Evolutionary conservation across 371 early-diverging fungal genomes (phyloP).

Genomic region (Funneliformis caledonium): DNA sequence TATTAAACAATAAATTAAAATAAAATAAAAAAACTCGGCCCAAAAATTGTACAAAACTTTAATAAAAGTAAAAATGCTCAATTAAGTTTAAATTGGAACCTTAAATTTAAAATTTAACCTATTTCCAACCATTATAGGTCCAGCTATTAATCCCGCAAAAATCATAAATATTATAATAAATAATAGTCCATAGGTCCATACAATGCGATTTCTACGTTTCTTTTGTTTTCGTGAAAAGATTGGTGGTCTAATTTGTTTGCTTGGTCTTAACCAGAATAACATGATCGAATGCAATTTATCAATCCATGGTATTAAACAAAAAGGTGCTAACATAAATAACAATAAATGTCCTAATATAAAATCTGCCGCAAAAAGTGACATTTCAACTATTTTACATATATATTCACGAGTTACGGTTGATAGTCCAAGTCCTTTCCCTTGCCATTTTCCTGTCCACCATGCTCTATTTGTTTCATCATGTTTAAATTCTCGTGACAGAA

Average conservation of each 20-base stretch:
- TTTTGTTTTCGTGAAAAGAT: conserved; percentile 74
- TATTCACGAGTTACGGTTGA: conserved; percentile 76
- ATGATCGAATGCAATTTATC: conserved; percentile 83
- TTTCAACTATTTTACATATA: conserved; percentile 85
- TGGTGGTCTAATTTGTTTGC: conserved; percentile 78
- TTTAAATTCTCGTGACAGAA: conserved; percentile 82
- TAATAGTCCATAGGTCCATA: conserved; percentile 70
- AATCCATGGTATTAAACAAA: conserved; percentile 75
- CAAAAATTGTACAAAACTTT: too few species aligned
- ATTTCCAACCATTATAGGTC: conserved; percentile 57
- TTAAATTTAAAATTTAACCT: conserved; percentile 18
- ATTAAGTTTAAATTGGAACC: too few species aligned
- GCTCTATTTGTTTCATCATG: conserved; percentile 83
- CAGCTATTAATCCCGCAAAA: conserved; percentile 65
- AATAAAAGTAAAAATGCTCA: too few species aligned
- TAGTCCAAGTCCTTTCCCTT: conserved; percentile 75
- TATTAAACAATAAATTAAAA: too few species aligned
- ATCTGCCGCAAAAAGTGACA: conserved; percentile 82
- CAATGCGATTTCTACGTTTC: conserved; percentile 61
- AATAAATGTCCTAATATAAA: conserved; percentile 78
- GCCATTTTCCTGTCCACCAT: conserved; percentile 94
- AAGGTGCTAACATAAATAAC: conserved; percentile 69
- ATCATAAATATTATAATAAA: conserved; percentile 64
- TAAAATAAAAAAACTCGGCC: too few species aligned
- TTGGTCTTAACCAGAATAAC: conserved; percentile 86